Base-by-base conservation (phyloP, 495 filamentous ascomycete genomes). In the Massariosphaeria phaeospora region DNA sequence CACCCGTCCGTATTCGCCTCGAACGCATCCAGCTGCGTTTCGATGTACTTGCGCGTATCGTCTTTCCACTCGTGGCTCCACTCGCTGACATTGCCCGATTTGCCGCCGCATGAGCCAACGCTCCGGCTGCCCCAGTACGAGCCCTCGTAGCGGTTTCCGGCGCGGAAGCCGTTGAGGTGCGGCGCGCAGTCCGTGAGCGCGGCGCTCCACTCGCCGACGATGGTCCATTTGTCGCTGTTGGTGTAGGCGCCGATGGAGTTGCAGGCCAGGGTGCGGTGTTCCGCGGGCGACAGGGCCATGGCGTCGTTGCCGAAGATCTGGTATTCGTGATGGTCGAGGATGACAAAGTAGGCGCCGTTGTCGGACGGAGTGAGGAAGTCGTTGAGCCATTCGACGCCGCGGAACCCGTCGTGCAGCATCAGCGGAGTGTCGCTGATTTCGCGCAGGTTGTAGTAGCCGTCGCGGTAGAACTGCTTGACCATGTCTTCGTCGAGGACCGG, bases 131-230 rank as follows among this genome's bases (percentile, higher is more conserved):
- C 65, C 12, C 64, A 62, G 54, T 66, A 75, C 6, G 60, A 70
- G 7, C 75, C 75, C 23, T 78, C 75, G 62, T 84, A 89, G 30
- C 86, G 78, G 29, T 83, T 76, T 17, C 84, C 84, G 44, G 80
- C 70, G 7, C 79, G 77, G 46, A 79, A 79, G 5, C 69, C 86
- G 60, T 89, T 89, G 23, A 89, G 75, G 55, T 78, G 80, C 46
- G 77, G 78, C 17, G 86, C 83, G 64, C 86, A 90, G 63, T 90
- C 85, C 11, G 86, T 89, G 73, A 86, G 70, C 0, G 81, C 81
- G 15, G 68, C 81, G 13, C 70, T 73, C 78, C 81, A 84, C 57
- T 77, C 75, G 39, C 71, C 71, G 3, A 72, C 54, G 30, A 77
- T 67, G 10, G 67, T 67, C 72, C 72, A 75, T 47, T 77, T 75